A percentile compares a stretch with the other conserved stretches of the same genome.
phyloP scores from a whole-genome alignment of 805 yeast species.

The Hanseniaspora lindneri region DNA sequence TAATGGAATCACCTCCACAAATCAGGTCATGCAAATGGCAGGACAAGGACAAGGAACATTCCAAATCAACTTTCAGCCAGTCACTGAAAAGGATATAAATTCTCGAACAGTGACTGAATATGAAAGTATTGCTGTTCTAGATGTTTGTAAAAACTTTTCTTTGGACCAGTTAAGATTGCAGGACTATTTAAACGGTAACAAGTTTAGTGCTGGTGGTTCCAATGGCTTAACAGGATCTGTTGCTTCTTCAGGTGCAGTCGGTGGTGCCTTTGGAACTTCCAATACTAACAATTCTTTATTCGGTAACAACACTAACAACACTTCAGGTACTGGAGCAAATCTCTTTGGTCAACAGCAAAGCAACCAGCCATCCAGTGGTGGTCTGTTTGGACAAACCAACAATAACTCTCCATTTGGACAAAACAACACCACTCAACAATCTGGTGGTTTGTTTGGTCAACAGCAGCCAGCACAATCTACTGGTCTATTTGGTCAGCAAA shows the following conservation, averaged over 20 bases:
- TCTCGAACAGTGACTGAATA: slow-evolving; percentile 46
- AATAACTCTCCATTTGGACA: slow-evolving; percentile 30
- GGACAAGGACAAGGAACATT: slow-evolving; percentile 45
- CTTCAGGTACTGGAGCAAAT: slow-evolving; percentile 19
- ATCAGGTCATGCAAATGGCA: slow-evolving; percentile 17
- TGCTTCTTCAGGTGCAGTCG: slow-evolving; percentile 19
- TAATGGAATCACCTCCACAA: slow-evolving; percentile 14
- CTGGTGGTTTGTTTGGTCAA: slow-evolving; percentile 30
- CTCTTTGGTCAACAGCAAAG: slow-evolving; percentile 28
- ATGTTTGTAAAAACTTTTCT: slow-evolving; percentile 70
- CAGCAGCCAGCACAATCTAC: slow-evolving; percentile 24
- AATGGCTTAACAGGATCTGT: slow-evolving; percentile 29
- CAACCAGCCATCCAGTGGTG: slow-evolving; percentile 21
- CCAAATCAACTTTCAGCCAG: slow-evolving; percentile 54
- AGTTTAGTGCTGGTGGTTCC: slow-evolving; percentile 26
- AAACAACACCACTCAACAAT: slow-evolving; percentile 22
- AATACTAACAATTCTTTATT: slow-evolving; percentile 10
- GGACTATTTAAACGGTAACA: slow-evolving; percentile 63
- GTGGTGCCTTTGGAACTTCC: slow-evolving; percentile 15
- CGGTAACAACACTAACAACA: slow-evolving; percentile 17
- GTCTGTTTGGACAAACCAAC: slow-evolving; percentile 26
- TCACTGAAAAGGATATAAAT: slow-evolving; percentile 56
- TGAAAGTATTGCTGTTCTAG: slow-evolving; percentile 78
- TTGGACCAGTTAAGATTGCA: slow-evolving; percentile 80
- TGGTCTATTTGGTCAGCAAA: slow-evolving; percentile 35